Percentiles rank a stretch among this genome's conserved stretches.
These are phyloP conservation scores for Bassia scoparia DNA, from an alignment of 148 eudicot species.

Conservation along the genomic window DNA sequence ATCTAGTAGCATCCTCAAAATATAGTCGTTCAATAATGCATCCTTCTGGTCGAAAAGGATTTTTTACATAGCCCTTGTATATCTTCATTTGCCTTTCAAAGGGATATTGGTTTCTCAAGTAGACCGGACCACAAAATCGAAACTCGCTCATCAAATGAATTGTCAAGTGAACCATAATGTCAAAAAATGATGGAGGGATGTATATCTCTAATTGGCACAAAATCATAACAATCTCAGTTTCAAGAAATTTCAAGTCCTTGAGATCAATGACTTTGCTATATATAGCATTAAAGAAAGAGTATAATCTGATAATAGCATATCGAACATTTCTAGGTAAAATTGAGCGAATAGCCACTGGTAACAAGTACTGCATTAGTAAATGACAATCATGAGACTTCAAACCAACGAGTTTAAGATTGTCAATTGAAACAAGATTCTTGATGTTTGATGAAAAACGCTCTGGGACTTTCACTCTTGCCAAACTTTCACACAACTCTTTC, in stretches of 20 bases:
- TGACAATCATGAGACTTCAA: not conserved
- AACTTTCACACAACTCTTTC: slow-evolving; percentile 9
- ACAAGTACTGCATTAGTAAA: not conserved
- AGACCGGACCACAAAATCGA: not conserved
- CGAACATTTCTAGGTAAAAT: slow-evolving; percentile 10
- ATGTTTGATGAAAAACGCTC: too few species aligned
- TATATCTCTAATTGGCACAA: slow-evolving; percentile 18
- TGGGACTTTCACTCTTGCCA: slow-evolving; percentile 1
- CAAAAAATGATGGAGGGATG: slow-evolving; percentile 17
- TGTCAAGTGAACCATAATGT: slow-evolving; percentile 13
- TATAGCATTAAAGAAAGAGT: not conserved
- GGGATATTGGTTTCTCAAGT: not conserved
- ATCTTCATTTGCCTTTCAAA: not conserved
- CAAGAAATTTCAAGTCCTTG: not conserved
- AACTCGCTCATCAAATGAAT: not conserved
- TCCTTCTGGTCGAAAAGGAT: not conserved
- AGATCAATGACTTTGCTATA: slow-evolving; percentile 5
- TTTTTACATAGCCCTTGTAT: not conserved
- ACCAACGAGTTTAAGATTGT: not conserved
- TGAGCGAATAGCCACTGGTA: slow-evolving; percentile 2
- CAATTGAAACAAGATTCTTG: not conserved
- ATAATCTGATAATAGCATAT: not conserved
- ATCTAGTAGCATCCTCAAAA: not conserved
- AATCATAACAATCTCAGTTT: not conserved
- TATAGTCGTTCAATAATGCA: not conserved